phyloP scores from a whole-genome alignment of 371 early-diverging fungal genomes.

The Smittium culicis region DNA sequence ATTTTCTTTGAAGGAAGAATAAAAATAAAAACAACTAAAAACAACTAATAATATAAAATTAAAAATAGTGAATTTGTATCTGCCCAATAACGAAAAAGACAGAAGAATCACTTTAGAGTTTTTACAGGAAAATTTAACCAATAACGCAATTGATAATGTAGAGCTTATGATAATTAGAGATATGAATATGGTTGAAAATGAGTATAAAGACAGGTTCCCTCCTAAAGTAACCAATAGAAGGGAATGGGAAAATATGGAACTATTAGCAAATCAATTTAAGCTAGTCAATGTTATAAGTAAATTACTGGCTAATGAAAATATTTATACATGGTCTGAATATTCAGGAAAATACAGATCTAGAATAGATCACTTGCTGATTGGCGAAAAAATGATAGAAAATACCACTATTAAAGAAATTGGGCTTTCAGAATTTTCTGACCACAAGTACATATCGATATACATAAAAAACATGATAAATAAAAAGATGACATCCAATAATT shows the following conservation, averaged over 20 bases:
- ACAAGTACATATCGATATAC: conserved; percentile 1
- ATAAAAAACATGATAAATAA: background rate
- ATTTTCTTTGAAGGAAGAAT: conserved; percentile 6
- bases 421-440: conserved; percentile 3
- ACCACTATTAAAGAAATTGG: background rate
- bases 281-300: background rate
- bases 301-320: background rate
- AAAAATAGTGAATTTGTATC: conserved; percentile 5
- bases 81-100: conserved; percentile 3
- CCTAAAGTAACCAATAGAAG: background rate
- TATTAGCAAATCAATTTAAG: too few relatives aligned
- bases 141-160: background rate
- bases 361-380: conserved; percentile 1
- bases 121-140: background rate
- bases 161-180: conserved; percentile 1
- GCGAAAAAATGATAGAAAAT: background rate
- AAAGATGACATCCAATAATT: background rate
- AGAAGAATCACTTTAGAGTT: background rate
- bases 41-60: background rate
- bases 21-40: background rate
- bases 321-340: background rate
- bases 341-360: conserved; percentile 3
- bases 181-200: conserved; percentile 5
- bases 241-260: background rate
- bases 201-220: conserved; percentile 6